Base-by-base conservation (phyloP, 2,329 filamentous ascomycete species). In the Magnaporthales sp. region DNA sequence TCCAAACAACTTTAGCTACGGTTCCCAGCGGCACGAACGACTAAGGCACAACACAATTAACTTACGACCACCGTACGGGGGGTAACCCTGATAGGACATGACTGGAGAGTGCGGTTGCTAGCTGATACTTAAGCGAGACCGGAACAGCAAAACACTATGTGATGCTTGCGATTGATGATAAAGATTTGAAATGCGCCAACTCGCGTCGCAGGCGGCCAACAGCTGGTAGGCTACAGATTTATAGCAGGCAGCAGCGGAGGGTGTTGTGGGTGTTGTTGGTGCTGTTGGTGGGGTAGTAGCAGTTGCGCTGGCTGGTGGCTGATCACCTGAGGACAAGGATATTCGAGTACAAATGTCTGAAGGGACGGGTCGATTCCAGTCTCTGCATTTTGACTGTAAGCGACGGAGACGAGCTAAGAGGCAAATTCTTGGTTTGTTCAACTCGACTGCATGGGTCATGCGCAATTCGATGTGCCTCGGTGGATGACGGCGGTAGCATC, bases 1-100 rank as follows among this genome's bases (percentile, higher is more conserved):
- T n/a, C 10, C n/a, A 56, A 6, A 11, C 63, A 27, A 29, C n/a
- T 29, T 65, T 6, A 30, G 27, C 6, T 38, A 58, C 4, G 29
- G 15, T 30, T 29, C 26, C 60, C n/a, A 51, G n/a, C 19, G 8
- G 2, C 13, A n/a, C 31, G 13, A 30, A 38, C 5, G 6, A 13
- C 26, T 31, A 10, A 63, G 31, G 26, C n/a, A 38, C 1, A 19
- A 0, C 54, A 15, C 2, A 38, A 54, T 62, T 22, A 13, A 75
- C 76, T 72, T 69, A 77, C 76, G 76, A n/a, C 31, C 62, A 67
- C 75, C 74, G 68, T 77, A 78, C 30, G 76, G 73, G 24, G 74
- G 74, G 46, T 78, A 77, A 38, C 71, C 73, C 65, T 67, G 71
- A 67, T 77, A 77, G 62, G 76, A 77, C 76, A 78, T 78, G 27